Conservation (phyloP, 139 green algal genomes). For the Chlorella sorokiniana region DNA sequence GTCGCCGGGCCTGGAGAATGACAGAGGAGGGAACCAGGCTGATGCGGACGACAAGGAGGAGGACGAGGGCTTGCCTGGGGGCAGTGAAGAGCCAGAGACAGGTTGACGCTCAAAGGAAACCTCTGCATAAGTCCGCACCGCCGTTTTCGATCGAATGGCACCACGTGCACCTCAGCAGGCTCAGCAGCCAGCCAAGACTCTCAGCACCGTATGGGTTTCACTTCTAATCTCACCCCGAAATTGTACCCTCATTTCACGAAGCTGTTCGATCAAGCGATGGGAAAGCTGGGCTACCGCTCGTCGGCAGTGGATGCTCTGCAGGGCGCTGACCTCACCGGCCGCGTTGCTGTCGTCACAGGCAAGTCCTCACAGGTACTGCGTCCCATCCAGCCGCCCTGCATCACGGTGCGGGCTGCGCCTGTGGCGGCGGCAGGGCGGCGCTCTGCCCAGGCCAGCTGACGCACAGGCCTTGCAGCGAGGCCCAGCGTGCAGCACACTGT, state of each 20-base stretch:
- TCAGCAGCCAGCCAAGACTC: neutral
- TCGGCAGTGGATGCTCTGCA: conserved; percentile 44
- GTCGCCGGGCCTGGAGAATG: too few species aligned
- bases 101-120: too few species aligned
- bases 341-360: conserved; percentile 42
- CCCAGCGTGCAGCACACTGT: neutral
- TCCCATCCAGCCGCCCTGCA: neutral
- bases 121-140: too few species aligned
- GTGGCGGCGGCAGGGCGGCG: neutral
- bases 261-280: neutral
- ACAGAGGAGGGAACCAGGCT: too few species aligned
- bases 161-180: too few species aligned
- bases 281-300: neutral
- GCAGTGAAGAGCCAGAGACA: too few species aligned
- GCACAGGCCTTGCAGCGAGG: neutral
- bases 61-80: too few species aligned
- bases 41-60: too few species aligned
- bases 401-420: neutral
- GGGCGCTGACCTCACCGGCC: conserved; percentile 44
- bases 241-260: neutral
- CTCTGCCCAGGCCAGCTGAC: neutral
- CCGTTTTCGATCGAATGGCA: too few species aligned
- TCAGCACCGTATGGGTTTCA: neutral
- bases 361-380: neutral
- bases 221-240: neutral